Evolutionary conservation across 2,329 filamentous ascomycete species (phyloP).

Genomic region (Zasmidium citrigriseum): DNA sequence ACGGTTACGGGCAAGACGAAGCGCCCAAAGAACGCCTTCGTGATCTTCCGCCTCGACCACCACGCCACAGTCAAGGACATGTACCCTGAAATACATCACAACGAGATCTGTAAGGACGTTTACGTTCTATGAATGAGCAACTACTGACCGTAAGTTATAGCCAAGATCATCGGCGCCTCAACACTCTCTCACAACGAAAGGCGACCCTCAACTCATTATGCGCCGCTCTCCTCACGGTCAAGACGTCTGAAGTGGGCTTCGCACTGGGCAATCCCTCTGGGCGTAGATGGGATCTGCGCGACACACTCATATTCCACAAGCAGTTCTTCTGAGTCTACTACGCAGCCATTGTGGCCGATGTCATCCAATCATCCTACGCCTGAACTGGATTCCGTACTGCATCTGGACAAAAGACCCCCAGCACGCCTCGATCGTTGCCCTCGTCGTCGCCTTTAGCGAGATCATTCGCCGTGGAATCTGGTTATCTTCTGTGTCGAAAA

Average conservation of each 20-base stretch:
- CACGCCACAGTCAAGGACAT: conserved; percentile 12
- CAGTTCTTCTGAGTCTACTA: conserved; percentile 97
- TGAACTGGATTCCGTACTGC: conserved; percentile 92
- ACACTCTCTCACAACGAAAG: no score
- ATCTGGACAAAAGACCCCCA: conserved; percentile 78
- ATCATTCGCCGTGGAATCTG: conserved; percentile 82
- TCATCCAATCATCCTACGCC: conserved; percentile 78
- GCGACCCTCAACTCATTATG: no score
- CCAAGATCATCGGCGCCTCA: conserved; percentile 21
- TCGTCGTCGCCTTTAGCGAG: conserved; percentile 76
- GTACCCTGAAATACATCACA: conserved; percentile 17
- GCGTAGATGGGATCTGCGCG: no score
- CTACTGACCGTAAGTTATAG: conserved; percentile 11
- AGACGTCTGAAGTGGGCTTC: no score
- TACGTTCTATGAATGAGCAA: neutral
- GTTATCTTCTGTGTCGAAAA: conserved; percentile 94
- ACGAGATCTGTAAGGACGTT: conserved; percentile 18
- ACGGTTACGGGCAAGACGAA: neutral
- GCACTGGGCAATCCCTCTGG: no score
- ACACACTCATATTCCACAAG: no score
- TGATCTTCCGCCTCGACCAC: conserved; percentile 19
- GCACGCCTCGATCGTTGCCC: conserved; percentile 80
- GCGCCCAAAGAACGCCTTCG: conserved; percentile 18
- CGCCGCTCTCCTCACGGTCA: no score
- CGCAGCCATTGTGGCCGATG: conserved; percentile 76